Conservation (phyloP, 345 rosid species). For the Syzygium oleosum region DNA sequence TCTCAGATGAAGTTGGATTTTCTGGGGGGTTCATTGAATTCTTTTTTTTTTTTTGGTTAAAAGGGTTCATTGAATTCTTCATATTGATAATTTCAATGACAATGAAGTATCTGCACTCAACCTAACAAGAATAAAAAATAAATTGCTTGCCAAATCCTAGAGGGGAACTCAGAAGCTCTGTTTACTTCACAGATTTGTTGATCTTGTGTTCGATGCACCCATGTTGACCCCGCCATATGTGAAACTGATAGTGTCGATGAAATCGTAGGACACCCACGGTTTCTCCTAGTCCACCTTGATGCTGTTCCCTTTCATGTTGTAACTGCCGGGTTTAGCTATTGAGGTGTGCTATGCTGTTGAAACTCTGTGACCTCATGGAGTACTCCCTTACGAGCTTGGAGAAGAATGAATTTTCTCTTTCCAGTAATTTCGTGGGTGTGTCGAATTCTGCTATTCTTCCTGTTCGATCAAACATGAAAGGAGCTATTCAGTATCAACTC, state of each 20-base stretch:
- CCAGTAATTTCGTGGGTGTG: conserved; percentile 56
- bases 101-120: neutral
- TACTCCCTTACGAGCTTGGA: conserved; percentile 82
- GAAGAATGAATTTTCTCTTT: conserved; percentile 73
- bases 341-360: conserved; percentile 23
- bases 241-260: neutral
- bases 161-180: neutral
- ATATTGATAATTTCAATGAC: neutral
- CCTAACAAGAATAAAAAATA: neutral
- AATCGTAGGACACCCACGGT: neutral
- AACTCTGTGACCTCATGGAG: conserved; percentile 57
- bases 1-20: neutral
- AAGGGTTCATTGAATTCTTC: neutral
- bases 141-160: neutral
- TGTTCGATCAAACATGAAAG: conserved; percentile 14
- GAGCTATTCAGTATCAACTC: neutral
- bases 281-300: neutral
- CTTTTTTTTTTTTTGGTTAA: too few relatives aligned
- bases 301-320: neutral
- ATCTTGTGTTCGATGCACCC: neutral
- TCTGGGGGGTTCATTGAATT: neutral
- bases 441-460: conserved; percentile 89
- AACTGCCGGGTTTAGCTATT: neutral
- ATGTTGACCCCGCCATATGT: neutral
- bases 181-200: neutral